These are phyloP conservation scores for Colletotrichum gigasporum DNA, from an alignment of 2,329 filamentous ascomycete genomes.

Conservation along the genomic window DNA sequence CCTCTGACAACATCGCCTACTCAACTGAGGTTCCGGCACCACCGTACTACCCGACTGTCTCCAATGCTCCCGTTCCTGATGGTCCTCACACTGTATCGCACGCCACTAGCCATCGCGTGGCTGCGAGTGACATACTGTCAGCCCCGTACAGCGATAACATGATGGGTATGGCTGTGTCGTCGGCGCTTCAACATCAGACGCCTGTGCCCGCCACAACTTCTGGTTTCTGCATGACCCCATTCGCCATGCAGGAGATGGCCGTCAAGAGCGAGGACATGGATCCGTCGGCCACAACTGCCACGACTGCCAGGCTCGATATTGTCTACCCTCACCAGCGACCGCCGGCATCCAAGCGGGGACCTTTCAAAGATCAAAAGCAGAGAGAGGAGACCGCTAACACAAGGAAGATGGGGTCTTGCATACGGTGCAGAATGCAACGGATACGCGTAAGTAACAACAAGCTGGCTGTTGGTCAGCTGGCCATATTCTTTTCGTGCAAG, in stretches of 20 bases:
- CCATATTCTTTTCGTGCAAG: no score
- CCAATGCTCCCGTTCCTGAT: background rate
- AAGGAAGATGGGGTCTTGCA: conserved; percentile 66
- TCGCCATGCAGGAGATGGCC: conserved; percentile 34
- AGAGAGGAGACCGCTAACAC: conserved; percentile 66
- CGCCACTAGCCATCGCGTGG: background rate
- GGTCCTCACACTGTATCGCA: background rate
- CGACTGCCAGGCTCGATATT: conserved; percentile 39
- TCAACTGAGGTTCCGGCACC: conserved; percentile 37
- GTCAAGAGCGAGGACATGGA: conserved; percentile 20
- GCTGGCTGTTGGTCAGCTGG: no score
- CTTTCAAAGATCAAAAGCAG: conserved; percentile 62
- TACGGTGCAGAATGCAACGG: conserved; percentile 69
- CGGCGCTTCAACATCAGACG: conserved; percentile 3
- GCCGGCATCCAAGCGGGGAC: conserved; percentile 55
- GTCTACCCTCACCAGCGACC: conserved; percentile 46
- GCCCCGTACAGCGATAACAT: conserved; percentile 5
- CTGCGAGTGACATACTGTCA: conserved; percentile 3
- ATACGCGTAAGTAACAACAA: conserved; percentile 60
- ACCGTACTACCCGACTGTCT: conserved; percentile 35
- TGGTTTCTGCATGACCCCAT: background rate
- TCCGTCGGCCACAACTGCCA: background rate
- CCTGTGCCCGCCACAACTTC: background rate
- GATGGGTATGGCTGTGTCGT: conserved; percentile 9
- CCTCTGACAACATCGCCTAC: conserved; percentile 53